Percentiles rank a stretch among this genome's conserved stretches.
Evolutionary conservation across 768 basidiomycete genomes (phyloP).

Genomic region (Lentinula sp.): DNA sequence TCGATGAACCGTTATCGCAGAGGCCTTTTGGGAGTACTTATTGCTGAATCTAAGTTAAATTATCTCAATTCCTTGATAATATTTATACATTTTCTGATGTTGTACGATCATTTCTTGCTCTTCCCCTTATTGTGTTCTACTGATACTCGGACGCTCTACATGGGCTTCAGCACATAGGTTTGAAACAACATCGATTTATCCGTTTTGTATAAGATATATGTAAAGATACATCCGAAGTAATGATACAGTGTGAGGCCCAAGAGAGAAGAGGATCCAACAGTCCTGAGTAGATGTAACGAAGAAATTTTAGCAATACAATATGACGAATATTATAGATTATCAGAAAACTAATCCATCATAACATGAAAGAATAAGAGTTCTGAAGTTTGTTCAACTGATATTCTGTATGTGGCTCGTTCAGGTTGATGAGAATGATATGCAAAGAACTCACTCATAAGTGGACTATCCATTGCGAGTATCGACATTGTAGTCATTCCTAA

Average conservation of each 20-base stretch:
- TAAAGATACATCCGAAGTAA: no score
- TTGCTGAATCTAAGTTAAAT: neutral
- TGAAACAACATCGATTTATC: no score
- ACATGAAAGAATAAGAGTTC: neutral
- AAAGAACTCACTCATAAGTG: neutral
- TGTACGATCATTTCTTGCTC: no score
- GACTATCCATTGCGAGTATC: slow-evolving; percentile 1
- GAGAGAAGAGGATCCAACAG: no score
- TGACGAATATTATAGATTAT: no score
- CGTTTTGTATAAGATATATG: no score
- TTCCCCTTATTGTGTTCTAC: no score
- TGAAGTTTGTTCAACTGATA: slow-evolving; percentile 1
- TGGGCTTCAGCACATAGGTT: no score
- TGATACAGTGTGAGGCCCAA: no score
- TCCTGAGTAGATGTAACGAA: no score
- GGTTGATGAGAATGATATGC: neutral
- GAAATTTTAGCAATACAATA: no score
- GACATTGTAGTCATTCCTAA: neutral
- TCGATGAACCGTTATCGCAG: neutral
- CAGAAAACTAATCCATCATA: neutral
- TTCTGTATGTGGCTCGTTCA: neutral
- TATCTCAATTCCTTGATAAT: neutral
- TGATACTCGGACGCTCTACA: no score
- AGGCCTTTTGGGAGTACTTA: neutral
- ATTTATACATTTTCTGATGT: neutral